Base-by-base conservation (phyloP, 768 basidiomycete genomes). In the Mycena kentingensis region DNA sequence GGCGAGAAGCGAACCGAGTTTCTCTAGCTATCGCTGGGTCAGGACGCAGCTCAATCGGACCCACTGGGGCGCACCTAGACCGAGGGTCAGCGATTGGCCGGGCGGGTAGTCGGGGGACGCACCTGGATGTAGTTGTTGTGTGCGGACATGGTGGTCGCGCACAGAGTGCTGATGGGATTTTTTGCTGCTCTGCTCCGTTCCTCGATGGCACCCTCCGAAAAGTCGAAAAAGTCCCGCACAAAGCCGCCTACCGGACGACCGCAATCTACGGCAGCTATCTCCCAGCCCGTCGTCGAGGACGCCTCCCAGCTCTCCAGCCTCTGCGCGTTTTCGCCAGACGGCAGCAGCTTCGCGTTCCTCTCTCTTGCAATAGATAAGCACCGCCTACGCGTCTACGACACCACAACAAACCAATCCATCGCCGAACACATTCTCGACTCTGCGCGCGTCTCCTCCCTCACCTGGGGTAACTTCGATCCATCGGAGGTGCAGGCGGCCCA, bases 11-110 rank as follows among this genome's bases (percentile, higher is more conserved):
- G n/a, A 63, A 76, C 91, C 94, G 60, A 97, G 76, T 75, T 96
- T 97, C 76, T 97, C 94, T 45, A 97, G 77, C 87, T 93, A 60
- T 21, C 25, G 10, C 25, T n/a, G n/a, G n/a, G n/a, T n/a, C n/a
- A n/a, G n/a, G n/a, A n/a, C n/a, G n/a, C n/a, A n/a, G n/a, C n/a
- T n/a, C n/a, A n/a, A n/a, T n/a, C n/a, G n/a, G n/a, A n/a, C n/a
- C n/a, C n/a, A n/a, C n/a, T n/a, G n/a, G n/a, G n/a, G n/a, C n/a
- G n/a, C n/a, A n/a, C n/a, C n/a, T n/a, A n/a, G n/a, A n/a, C n/a
- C n/a, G n/a, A n/a, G n/a, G n/a, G n/a, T n/a, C n/a, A n/a, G n/a
- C n/a, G n/a, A n/a, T n/a, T n/a, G 5, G 32, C 10, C 27, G 53
- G 43, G 47, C 43, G 15, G 48, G 48, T 6, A 56, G 35, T 27